A percentile compares a stretch with the other conserved stretches of the same genome.
phyloP scores from a whole-genome alignment of 441 rosid genomes.

The Pelargonium myrrhifolium region DNA sequence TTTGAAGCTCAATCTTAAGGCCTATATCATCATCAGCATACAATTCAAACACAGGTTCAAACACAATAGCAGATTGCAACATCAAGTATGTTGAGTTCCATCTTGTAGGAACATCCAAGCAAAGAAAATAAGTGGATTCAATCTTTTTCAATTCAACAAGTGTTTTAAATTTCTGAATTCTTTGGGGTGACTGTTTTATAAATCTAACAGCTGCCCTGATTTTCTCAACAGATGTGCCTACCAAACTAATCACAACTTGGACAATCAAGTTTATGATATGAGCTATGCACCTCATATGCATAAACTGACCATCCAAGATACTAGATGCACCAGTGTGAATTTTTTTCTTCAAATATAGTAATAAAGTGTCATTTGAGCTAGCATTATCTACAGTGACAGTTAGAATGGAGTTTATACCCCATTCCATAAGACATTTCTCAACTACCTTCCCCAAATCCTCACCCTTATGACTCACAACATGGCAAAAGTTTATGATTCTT shows the following conservation, averaged over 20 bases:
- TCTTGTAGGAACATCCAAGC: slow-evolving; percentile 18
- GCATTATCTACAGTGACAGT: slow-evolving; percentile 15
- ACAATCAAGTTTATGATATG: too few relatives aligned
- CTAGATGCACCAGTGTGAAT: not conserved
- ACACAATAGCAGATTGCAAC: slow-evolving; percentile 6
- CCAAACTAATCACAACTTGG: not conserved
- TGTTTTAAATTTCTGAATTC: slow-evolving; percentile 8
- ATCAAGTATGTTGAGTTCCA: slow-evolving; percentile 24
- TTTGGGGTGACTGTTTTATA: not conserved
- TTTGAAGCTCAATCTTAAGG: not conserved
- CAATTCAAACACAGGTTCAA: slow-evolving; percentile 3
- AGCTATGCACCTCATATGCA: slow-evolving; percentile 9
- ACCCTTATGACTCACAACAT: slow-evolving; percentile 1
- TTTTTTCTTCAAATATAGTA: not conserved
- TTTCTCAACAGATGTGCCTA: not conserved
- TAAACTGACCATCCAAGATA: not conserved
- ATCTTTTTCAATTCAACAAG: not conserved
- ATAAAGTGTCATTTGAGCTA: slow-evolving; percentile 1
- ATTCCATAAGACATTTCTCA: slow-evolving; percentile 3
- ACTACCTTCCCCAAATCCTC: not conserved
- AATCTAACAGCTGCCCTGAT: not conserved
- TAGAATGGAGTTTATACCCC: not conserved
- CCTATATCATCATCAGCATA: not conserved
- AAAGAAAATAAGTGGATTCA: not conserved
- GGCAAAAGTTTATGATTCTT: slow-evolving; percentile 11